phyloP scores from a whole-genome alignment of 768 basidiomycete genomes.

The Boletus barrowsii region DNA sequence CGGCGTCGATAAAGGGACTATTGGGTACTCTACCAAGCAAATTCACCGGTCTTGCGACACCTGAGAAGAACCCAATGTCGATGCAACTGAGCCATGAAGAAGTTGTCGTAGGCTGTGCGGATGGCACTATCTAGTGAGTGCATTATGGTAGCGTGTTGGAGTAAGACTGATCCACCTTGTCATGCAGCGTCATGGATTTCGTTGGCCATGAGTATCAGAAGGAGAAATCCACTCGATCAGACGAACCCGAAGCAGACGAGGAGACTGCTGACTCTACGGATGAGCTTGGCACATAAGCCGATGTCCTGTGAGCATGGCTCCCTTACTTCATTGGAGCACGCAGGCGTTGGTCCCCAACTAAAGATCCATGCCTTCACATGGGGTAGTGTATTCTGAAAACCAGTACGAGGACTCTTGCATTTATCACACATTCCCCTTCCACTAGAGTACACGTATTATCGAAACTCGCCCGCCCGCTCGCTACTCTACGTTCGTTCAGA shows the following conservation, averaged over 20 bases:
- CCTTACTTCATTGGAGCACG: background rate
- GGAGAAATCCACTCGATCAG: constrained; percentile 13
- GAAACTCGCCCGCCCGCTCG: constrained; percentile 10
- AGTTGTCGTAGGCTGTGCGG: constrained; percentile 87
- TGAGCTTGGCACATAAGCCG: constrained; percentile 12
- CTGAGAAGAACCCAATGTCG: constrained; percentile 93
- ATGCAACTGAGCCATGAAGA: constrained; percentile 91
- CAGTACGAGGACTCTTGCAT: constrained; percentile 6
- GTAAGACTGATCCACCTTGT: constrained; percentile 9
- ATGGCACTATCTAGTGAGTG: constrained; percentile 87
- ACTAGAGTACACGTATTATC: constrained; percentile 10
- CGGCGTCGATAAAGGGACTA: constrained; percentile 49
- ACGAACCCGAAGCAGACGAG: constrained; percentile 8
- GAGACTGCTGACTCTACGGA: constrained; percentile 12
- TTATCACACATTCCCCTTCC: background rate
- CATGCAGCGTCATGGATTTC: constrained; percentile 55
- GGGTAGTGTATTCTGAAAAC: constrained; percentile 3
- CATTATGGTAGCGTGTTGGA: background rate
- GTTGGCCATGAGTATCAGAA: constrained; percentile 55
- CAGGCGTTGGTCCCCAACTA: background rate
- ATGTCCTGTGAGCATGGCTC: background rate
- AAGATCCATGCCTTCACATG: background rate
- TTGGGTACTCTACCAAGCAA: constrained; percentile 61
- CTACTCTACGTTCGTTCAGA: constrained; percentile 23
- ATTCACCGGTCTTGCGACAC: constrained; percentile 76